These are phyloP conservation scores for Oryza australiensis DNA, from an alignment of 176 grass and related monocot genomes.

Conservation along the genomic window DNA sequence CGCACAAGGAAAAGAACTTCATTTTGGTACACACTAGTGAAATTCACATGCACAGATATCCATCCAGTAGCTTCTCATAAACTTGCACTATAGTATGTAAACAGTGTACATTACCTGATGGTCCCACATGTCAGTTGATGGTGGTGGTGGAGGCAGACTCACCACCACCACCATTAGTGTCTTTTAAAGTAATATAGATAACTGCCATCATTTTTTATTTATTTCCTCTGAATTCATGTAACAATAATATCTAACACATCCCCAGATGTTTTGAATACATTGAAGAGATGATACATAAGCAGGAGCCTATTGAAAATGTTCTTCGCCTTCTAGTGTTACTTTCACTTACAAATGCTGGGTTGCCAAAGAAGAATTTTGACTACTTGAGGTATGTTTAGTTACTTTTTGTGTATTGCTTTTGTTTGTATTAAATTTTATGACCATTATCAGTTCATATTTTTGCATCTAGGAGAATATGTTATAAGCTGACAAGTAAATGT, in stretches of 20 bases:
- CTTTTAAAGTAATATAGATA: neutral
- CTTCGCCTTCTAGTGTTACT: conserved; percentile 89
- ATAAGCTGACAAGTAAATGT: conserved; percentile 6
- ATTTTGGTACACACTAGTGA: too few species aligned
- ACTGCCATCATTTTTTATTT: neutral
- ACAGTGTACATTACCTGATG: too few species aligned
- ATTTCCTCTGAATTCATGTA: conserved; percentile 20
- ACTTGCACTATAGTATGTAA: too few species aligned
- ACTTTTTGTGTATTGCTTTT: conserved; percentile 6
- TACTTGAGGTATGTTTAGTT: conserved; percentile 68
- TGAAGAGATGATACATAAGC: conserved; percentile 97
- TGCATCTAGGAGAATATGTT: neutral
- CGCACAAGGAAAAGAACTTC: too few species aligned
- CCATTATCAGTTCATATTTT: neutral
- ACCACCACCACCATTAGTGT: too few species aligned
- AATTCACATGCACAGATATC: too few species aligned
- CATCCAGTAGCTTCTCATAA: too few species aligned
- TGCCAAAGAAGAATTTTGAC: conserved; percentile 92
- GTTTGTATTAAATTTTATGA: conserved; percentile 14
- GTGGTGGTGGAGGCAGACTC: too few species aligned
- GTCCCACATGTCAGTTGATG: too few species aligned
- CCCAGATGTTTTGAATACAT: conserved; percentile 95
- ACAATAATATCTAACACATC: conserved; percentile 18
- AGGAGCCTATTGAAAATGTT: conserved; percentile 80
- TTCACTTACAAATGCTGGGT: conserved; percentile 87